Evolutionary conservation across 2,329 filamentous ascomycete genomes (phyloP).

Genomic region (Sordariomycetes sp.): DNA sequence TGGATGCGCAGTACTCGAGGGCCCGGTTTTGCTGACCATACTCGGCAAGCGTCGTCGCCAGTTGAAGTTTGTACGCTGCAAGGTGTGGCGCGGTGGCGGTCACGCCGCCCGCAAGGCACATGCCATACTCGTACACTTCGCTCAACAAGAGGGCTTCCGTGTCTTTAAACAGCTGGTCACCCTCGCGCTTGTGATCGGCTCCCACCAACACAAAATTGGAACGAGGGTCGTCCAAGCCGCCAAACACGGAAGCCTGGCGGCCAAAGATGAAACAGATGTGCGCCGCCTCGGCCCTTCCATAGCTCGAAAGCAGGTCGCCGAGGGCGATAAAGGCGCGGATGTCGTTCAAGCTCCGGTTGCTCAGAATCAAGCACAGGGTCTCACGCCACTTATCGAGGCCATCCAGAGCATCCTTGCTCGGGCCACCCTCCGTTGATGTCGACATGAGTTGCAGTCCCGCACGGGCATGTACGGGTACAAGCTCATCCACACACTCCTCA

Average conservation of each 20-base stretch:
- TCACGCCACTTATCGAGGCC: slow-evolving; percentile 93
- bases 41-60: slow-evolving; percentile 76
- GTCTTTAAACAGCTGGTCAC: slow-evolving; percentile 65
- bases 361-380: slow-evolving; percentile 73
- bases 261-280: slow-evolving; percentile 93
- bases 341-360: slow-evolving; percentile 78
- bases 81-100: slow-evolving; percentile 64
- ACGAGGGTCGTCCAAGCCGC: slow-evolving; percentile 71
- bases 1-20: slow-evolving; percentile 81
- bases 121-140: slow-evolving; percentile 87
- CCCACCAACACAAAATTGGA: slow-evolving; percentile 76
- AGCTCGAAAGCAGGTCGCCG: slow-evolving; percentile 71
- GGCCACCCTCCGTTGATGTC: slow-evolving; percentile 45
- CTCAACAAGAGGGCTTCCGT: slow-evolving; percentile 85
- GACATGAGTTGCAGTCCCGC: slow-evolving; percentile 87
- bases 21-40: slow-evolving; percentile 75
- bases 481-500: slow-evolving; percentile 89
- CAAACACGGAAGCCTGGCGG: slow-evolving; percentile 57
- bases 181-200: slow-evolving; percentile 64
- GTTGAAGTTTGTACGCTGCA: slow-evolving; percentile 81
- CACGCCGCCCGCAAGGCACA: slow-evolving; percentile 56
- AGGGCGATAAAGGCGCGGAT: slow-evolving; percentile 66
- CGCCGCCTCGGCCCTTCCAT: slow-evolving; percentile 81
- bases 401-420: slow-evolving; percentile 63
- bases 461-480: slow-evolving; percentile 85